Base-by-base conservation (phyloP, 1,284 basidiomycete genomes). In the Moesziomyces aphidis region DNA sequence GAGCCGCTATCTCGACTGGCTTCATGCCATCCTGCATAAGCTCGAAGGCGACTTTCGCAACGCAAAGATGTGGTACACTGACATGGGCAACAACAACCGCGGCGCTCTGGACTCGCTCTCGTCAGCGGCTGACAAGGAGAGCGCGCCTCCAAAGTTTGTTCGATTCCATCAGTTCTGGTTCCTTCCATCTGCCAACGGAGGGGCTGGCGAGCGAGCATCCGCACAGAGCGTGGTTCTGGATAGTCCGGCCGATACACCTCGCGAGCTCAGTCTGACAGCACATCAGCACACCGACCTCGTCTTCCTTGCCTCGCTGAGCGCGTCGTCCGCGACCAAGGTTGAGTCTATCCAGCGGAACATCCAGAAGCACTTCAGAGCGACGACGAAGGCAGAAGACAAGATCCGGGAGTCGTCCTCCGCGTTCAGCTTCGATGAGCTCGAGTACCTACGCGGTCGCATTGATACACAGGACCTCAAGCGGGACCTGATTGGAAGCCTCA, bases 41-140 rank as follows among this genome's bases (percentile, higher is more conserved):
- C 59, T 72, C 13, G 69, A 72, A 26, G 63, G 62, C 4, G 69
- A 72, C 39, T 72, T 58, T 24, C 46, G 69, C 1, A 72, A 72
- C 24, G 69, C 69, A 23, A 72, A 72, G 52, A 72, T 72, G 69
- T 66, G 69, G 69, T 72, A 72, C 26, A 62, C 60, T 24, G 69
- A 72, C n/a, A 58, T 66, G 15, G 63, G 59, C 11, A 66, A 66
- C 47, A 54, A 44, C 55, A 62, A 61, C 31, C 21, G 36, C 6
- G 47, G 49, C 21, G 55, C 28, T 44, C 13, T 45, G 19, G 47
- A 50, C 21, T n/a, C 0, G 24, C 13, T 1, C 4, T 17, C 9
- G n/a, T 13, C 4, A 13, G 8, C 26, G 36, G 23, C n/a, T 17
- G 43, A 17, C 3, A 42, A 31, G 15, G 7, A 26, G 19, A 34